Evolutionary conservation across 257 asterid species (phyloP).

Genomic region (Solanum bulbocastanum): DNA sequence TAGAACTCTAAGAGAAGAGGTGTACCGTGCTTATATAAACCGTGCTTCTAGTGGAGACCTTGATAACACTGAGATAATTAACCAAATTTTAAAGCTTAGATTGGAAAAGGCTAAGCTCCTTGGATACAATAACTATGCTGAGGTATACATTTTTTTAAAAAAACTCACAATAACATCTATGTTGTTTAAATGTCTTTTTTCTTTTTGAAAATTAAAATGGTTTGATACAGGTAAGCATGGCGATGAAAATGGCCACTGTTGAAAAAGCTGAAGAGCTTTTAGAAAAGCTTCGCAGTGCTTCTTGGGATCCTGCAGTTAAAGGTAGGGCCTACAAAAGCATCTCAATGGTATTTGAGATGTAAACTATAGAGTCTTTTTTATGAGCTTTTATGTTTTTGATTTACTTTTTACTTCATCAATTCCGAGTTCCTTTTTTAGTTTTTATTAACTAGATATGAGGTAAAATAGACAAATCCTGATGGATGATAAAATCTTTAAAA

Average conservation of each 20-base stretch:
- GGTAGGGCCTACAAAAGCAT: slow-evolving; percentile 10
- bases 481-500: not conserved
- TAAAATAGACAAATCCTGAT: not conserved
- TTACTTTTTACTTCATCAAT: not conserved
- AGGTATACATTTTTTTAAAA: slow-evolving; percentile 34
- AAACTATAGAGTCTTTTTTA: not conserved
- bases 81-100: slow-evolving; percentile 80
- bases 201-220: not conserved
- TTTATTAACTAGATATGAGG: not conserved
- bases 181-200: not conserved
- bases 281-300: slow-evolving; percentile 77
- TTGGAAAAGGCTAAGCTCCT: slow-evolving; percentile 95
- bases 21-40: slow-evolving; percentile 73
- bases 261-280: slow-evolving; percentile 85
- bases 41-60: slow-evolving; percentile 94
- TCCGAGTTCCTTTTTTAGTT: not conserved
- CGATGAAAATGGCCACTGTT: slow-evolving; percentile 91
- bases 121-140: slow-evolving; percentile 86
- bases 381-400: not conserved
- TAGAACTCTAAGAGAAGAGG: slow-evolving; percentile 88
- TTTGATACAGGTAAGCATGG: slow-evolving; percentile 76
- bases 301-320: slow-evolving; percentile 87
- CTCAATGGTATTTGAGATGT: not conserved
- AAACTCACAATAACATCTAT: not conserved
- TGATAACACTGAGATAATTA: slow-evolving; percentile 73